Evolutionary conservation across 1,284 basidiomycete species (phyloP), one percentile per base, ranked within the genome.

Genomic region (Ceratobasidium papillatum): DNA sequence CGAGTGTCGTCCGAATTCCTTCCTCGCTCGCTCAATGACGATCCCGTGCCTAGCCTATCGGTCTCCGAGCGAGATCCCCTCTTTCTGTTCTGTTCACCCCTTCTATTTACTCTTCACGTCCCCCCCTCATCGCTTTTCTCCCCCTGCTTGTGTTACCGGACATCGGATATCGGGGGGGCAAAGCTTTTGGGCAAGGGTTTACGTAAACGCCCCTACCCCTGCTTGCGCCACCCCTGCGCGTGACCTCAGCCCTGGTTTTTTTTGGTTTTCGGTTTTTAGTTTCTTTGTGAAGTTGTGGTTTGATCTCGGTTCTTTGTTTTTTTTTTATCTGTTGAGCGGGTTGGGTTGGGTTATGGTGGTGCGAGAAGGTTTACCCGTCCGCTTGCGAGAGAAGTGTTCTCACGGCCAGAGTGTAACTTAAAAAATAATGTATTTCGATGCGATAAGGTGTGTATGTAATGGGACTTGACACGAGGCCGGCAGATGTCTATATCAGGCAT

Each of bases 151-250:
- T 41, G 14, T 14, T 61, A 22, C 34, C 14, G 32, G 17, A 54
- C 25, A 30, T 12, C n/a, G n/a, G n/a, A n/a, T n/a, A n/a, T n/a
- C n/a, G n/a, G n/a, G n/a, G n/a, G n/a, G n/a, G n/a, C 43, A 19
- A 22, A 11, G 58, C 58, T 61, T 61, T 61, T 61, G 52, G 52
- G 52, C 52, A 32, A 47, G 43, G 38, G 65, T 69, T 54, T 69
- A 56, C 65, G 49, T 69, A 69, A 45, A 47, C 19, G 19, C 45
- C 45, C 45, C n/a, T n/a, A n/a, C n/a, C 19, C 9, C 45, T 47
- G 45, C 45, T 47, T 47, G n/a, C 2, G 51, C 3, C 22, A 11
- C 38, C 32, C 63, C 41, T n/a, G 30, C 58, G 58, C 58, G 58
- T 61, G 58, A 61, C 38, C n/a, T n/a, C n/a, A n/a, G 43, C 43